Percentiles rank a stretch among this genome's conserved stretches.
These are phyloP conservation scores for Candida suzukii DNA, from an alignment of 805 yeast species.

Conservation along the genomic window DNA sequence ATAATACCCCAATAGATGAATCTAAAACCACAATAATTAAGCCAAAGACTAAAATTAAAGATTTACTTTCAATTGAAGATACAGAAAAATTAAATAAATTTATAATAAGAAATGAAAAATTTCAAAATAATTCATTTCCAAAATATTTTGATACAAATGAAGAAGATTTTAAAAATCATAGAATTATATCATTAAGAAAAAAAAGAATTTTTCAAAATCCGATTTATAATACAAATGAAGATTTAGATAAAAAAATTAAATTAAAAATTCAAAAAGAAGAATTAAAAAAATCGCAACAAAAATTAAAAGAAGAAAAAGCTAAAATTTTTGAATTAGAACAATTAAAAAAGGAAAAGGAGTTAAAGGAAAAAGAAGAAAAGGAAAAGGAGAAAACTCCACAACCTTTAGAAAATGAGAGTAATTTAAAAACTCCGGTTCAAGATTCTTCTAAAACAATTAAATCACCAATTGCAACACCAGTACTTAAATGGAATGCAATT, in stretches of 20 bases:
- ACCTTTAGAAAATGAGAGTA: background rate
- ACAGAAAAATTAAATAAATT: constrained; percentile 21
- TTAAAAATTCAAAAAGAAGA: background rate
- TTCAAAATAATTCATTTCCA: constrained; percentile 15
- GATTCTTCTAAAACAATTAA: background rate
- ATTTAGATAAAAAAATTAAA: constrained; percentile 1
- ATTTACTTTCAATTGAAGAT: constrained; percentile 8
- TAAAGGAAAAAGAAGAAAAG: background rate
- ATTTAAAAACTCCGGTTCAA: background rate
- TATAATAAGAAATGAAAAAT: constrained; percentile 11
- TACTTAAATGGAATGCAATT: constrained; percentile 1
- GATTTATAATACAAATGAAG: constrained; percentile 9
- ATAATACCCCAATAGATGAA: background rate
- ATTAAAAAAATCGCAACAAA: background rate
- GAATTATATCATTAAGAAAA: constrained; percentile 15
- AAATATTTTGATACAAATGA: constrained; percentile 26
- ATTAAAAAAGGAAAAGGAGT: background rate
- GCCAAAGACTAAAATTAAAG: background rate
- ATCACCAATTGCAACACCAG: background rate
- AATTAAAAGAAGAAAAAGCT: background rate
- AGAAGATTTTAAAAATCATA: constrained; percentile 18
- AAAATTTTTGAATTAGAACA: background rate
- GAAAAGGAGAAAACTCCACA: background rate
- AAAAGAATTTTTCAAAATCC: constrained; percentile 14
- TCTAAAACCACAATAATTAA: background rate